These are phyloP conservation scores for Coemansia sp. DNA, from an alignment of 192 early-diverging fungal species.

Conservation along the genomic window DNA sequence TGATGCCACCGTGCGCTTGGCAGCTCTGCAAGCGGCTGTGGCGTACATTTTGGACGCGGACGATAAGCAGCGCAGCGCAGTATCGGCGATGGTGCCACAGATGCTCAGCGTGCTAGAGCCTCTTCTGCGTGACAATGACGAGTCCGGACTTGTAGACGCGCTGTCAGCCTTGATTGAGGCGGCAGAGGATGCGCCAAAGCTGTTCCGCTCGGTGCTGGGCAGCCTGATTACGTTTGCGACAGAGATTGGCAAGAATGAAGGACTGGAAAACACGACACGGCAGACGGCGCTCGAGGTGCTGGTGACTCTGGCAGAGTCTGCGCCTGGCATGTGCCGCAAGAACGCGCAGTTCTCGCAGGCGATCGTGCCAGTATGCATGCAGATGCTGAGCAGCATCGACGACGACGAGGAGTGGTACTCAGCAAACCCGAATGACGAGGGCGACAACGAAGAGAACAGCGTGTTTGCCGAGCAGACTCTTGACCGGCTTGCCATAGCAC, in stretches of 20 bases:
- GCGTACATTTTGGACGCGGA: slow-evolving; percentile 75
- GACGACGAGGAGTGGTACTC: slow-evolving; percentile 93
- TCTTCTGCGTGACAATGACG: slow-evolving; percentile 69
- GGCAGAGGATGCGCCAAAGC: slow-evolving; percentile 77
- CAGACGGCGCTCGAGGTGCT: slow-evolving; percentile 91
- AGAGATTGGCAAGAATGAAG: slow-evolving; percentile 74
- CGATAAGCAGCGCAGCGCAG: slow-evolving; percentile 50
- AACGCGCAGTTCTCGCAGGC: slow-evolving; percentile 72
- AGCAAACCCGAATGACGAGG: slow-evolving; percentile 82
- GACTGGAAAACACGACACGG: slow-evolving; percentile 79
- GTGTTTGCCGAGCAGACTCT: slow-evolving; percentile 94
- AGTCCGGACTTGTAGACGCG: slow-evolving; percentile 69
- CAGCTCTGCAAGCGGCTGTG: slow-evolving; percentile 72
- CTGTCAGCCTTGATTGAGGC: slow-evolving; percentile 83
- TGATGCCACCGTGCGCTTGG: slow-evolving; percentile 69
- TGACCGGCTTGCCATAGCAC: slow-evolving; percentile 85
- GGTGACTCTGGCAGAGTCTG: slow-evolving; percentile 85
- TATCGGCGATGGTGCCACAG: slow-evolving; percentile 66
- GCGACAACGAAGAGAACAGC: slow-evolving; percentile 86
- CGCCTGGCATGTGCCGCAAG: slow-evolving; percentile 91
- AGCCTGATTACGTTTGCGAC: slow-evolving; percentile 75
- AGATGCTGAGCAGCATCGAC: slow-evolving; percentile 90
- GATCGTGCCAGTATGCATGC: slow-evolving; percentile 84
- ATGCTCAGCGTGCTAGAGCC: slow-evolving; percentile 81
- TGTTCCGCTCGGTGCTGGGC: slow-evolving; percentile 79